Base-by-base conservation (phyloP, 2,329 filamentous ascomycete species). In the Colletotrichum orchidophilum region DNA sequence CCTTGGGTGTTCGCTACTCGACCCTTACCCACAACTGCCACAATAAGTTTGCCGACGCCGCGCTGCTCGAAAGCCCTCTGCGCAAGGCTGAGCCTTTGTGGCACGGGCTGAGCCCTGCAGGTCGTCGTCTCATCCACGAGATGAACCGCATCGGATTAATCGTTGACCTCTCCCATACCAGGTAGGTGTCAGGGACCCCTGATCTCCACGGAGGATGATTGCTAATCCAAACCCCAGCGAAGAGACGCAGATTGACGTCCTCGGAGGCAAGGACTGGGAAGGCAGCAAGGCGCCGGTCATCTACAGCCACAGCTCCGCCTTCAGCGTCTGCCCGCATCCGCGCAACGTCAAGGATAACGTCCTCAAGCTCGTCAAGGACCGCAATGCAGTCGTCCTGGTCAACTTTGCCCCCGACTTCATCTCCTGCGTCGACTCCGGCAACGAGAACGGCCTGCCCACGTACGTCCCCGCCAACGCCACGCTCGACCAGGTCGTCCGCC, bases 111-210 rank as follows among this genome's bases (percentile, higher is more conserved):
- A 96, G 92, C 70, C 84, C 87, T 1, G 86, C 87, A 1, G 96
- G 96, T 5, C 87, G 89, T 62, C 79, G 86, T 13, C 82, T 98
- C 0, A 85, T 98, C 54, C 85, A 86, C 42, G 96, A 98, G 84
- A 98, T 98, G 95, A 98, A 98, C 80, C 89, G 96, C 3, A 85
- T 98, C 2, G 96, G 96, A 29, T 95, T 98, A 91, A 90, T 98
- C n/a, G 93, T 98, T 50, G 96, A 98, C 78, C 86, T 98, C 42
- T 88, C 93, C 7, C 96, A 98, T 80, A 85, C 85, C 5, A 89
- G 82, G 82, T 81, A 67, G 64, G 75, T 15, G 26, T 53, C 18
- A 15, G 18, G 26, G 2, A 35, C 11, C 27, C 15, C 13, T 18
- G 4, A 61, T 12, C 26, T 35, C 24, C 7, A 21, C 52, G 29